Base-by-base conservation (phyloP, 2,329 filamentous ascomycete species). In the Penicillium hordei region DNA sequence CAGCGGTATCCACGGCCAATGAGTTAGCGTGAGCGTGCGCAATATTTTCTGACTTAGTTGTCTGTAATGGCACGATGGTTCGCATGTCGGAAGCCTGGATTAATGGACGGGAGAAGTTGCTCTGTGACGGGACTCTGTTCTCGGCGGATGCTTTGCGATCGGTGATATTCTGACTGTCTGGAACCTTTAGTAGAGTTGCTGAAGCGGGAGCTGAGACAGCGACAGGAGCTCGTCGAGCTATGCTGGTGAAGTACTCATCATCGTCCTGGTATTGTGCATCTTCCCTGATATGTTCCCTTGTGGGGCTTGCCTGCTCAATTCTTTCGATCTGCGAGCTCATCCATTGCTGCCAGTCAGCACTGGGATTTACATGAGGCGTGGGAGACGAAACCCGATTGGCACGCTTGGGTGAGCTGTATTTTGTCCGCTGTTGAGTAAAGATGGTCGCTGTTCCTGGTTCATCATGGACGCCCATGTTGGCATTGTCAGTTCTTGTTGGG, bases 371-470 rank as follows among this genome's bases (percentile, higher is more conserved):
- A 19, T 58, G 54, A 48, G 40, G 17, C 7, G 49, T 58, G 9
- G 44, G 31, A 36, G 44, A 31, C 5, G 43, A 31, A 17, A 53
- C 55, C n/a, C 52, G 39, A 45, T 52, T 2, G 12, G 34, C 17
- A 36, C 63, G 69, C 31, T 59, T 70, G 12, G 73, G 72, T 12
- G 73, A 76, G 19, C 51, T 66, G 56, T 74, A 73, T 3, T 61
- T 55, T 8, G 68, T 60, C 38, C 71, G 63, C 44, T 73, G 66
- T 23, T 64, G 66, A 31, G 68, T 61, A 58, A 70, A 73, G 10
- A 77, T 76, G 3, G 72, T 76, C 25, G 72, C 74, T 50, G 72
- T 73, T n/a, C 75, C 75, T 27, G 67, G 66, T 44, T 70, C 67
- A 31, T 66, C 68, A 23, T 60, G 46, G 10, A 57, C 2, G 19